Evolutionary conservation across 2,329 filamentous ascomycete species (phyloP), one percentile per base, ranked within the genome.

Genomic region (Rosellinia necatrix): DNA sequence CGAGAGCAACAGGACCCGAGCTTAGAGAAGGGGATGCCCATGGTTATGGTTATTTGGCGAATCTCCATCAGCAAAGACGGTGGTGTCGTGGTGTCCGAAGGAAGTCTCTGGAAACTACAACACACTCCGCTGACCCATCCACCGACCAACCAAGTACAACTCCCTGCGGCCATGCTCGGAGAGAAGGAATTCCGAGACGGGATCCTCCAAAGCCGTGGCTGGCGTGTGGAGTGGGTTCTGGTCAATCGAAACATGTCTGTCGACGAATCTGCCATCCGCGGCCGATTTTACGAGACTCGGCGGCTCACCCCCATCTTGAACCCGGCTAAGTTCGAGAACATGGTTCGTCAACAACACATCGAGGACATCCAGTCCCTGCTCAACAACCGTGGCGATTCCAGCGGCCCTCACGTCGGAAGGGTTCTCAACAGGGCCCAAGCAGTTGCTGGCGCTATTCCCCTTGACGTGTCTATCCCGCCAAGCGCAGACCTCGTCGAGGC

Each of bases 281-380:
- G 82, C 47, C 75, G 82, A n/a, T 84, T 84, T 70, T 85, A 85
- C 70, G 78, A 82, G 13, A 80, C 79, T n/a, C 71, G 77, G 54
- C 74, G 76, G 55, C 72, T 85, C 30, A 78, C 82, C 69, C 75
- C 76, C 13, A 76, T 83, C 51, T 70, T 84, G 49, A 74, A 80
- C 35, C 71, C 72, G 8, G 66, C 64, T 1, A 69, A 67, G 4
- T 76, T 75, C 55, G 68, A 76, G 35, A 67, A 68, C 4, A 71
- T 74, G 13, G 59, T 78, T 29, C 64, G 68, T 21, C 68, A 71
- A 32, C 75, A 75, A 35, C 66, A 72, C 30, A 68, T 81, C 24
- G 72, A 75, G 27, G 76, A 79, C 27, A 75, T 77, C 41, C 73
- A 77, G 53, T 71, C 74, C 3, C 78, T 78, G 47, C 73, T 85